A percentile compares a stretch with the other conserved stretches of the same genome.
Evolutionary conservation across 164 flowering plant genomes (phyloP).

Genomic region (Nelumbo lutea): DNA sequence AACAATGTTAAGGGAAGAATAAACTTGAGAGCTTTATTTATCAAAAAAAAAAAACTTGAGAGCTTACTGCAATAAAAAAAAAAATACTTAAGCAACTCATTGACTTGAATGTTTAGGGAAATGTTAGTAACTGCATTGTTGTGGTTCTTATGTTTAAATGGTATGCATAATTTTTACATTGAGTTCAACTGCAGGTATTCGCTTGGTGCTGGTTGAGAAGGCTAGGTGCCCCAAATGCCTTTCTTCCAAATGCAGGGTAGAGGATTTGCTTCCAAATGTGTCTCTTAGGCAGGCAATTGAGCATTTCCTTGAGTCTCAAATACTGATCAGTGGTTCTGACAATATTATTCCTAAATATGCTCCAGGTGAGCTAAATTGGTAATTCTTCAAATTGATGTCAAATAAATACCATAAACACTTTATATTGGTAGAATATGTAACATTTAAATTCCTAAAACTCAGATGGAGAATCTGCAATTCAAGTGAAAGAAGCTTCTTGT

Average conservation of each 20-base stretch:
- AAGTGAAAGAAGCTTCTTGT: slow-evolving; percentile 43
- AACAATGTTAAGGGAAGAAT: too few species aligned
- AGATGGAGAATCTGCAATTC: slow-evolving; percentile 87
- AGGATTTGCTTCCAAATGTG: slow-evolving; percentile 65
- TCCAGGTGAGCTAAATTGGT: slow-evolving; percentile 43
- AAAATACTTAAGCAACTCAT: neutral
- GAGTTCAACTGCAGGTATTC: slow-evolving; percentile 45
- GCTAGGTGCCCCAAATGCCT: slow-evolving; percentile 64
- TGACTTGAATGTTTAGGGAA: neutral
- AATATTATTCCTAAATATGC: slow-evolving; percentile 41
- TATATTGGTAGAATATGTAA: neutral
- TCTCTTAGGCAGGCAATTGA: slow-evolving; percentile 70
- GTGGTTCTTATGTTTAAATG: neutral
- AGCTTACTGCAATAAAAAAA: neutral
- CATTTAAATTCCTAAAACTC: slow-evolving; percentile 10
- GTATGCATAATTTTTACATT: neutral
- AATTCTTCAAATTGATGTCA: neutral
- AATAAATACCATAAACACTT: neutral
- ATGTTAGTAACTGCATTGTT: neutral
- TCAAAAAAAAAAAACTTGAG: neutral
- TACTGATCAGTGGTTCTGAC: slow-evolving; percentile 38
- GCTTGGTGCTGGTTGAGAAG: slow-evolving; percentile 36
- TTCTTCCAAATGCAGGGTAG: slow-evolving; percentile 48
- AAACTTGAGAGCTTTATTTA: too few species aligned
- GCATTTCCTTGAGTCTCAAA: slow-evolving; percentile 57